Percentiles rank a stretch among this genome's conserved stretches.
phyloP scores from a whole-genome alignment of 306 rosid species.

The Corylus avellana region DNA sequence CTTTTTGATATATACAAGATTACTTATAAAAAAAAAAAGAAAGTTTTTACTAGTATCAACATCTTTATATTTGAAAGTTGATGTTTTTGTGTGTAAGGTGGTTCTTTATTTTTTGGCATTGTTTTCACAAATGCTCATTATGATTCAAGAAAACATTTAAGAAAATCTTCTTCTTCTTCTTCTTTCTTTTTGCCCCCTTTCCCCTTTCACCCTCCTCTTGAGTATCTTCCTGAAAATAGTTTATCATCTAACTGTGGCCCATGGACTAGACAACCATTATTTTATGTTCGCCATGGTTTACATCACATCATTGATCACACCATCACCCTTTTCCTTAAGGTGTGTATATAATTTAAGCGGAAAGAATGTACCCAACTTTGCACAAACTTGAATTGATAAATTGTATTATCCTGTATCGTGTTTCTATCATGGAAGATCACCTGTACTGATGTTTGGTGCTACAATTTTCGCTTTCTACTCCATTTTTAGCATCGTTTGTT shows the following conservation, averaged over 20 bases:
- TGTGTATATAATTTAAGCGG: not conserved
- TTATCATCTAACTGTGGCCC: not conserved
- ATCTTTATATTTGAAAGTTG: not conserved
- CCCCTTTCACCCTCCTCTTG: not conserved
- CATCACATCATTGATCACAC: not conserved
- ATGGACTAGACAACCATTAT: not conserved
- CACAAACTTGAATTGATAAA: not conserved
- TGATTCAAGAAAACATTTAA: not conserved
- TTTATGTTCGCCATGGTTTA: not conserved
- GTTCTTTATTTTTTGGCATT: not conserved
- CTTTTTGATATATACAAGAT: too few species aligned
- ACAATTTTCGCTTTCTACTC: not conserved
- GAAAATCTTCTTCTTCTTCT: not conserved
- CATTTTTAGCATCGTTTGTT: not conserved
- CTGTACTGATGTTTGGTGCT: not conserved
- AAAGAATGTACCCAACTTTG: not conserved
- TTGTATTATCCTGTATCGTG: not conserved
- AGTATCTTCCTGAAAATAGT: not conserved
- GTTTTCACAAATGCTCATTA: not conserved
- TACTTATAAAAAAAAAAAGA: too few species aligned
- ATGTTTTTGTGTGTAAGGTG: not conserved
- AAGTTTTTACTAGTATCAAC: not conserved
- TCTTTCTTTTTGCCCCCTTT: not conserved
- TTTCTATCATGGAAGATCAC: not conserved
- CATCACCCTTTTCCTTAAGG: constrained; percentile 4